Conservation (phyloP, 352 stramenopile genomes). For the Pythium dissotocum region DNA sequence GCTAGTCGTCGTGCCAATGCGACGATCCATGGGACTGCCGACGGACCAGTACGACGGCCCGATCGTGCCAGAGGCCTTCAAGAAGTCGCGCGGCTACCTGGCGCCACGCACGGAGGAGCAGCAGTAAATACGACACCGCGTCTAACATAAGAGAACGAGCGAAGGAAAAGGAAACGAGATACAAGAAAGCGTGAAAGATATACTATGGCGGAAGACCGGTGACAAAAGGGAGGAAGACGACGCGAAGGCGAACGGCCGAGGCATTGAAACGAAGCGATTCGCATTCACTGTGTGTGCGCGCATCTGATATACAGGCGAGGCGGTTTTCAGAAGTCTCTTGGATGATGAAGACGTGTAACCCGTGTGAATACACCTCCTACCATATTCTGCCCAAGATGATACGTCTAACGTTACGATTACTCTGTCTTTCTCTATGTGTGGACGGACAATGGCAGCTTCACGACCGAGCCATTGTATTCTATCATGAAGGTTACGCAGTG, state of each 20-base stretch:
- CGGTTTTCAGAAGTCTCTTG: not conserved
- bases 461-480: too few species aligned
- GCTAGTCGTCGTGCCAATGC: conserved; percentile 79
- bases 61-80: conserved; percentile 69
- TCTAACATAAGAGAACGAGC: not conserved
- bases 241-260: not conserved
- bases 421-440: not conserved
- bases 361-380: not conserved
- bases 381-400: not conserved
- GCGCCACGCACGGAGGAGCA: conserved; percentile 31
- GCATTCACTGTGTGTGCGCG: not conserved
- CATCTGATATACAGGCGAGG: not conserved
- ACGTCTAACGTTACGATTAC: not conserved
- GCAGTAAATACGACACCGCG: conserved; percentile 28
- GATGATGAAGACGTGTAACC: not conserved
- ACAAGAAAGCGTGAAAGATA: not conserved
- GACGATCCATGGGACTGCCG: conserved; percentile 80
- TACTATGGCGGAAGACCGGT: not conserved
- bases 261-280: too few species aligned
- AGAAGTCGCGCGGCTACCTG: conserved; percentile 77
- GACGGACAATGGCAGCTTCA: too few species aligned
- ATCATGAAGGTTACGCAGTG: not conserved
- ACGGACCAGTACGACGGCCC: conserved; percentile 91
- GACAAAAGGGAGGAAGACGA: not conserved
- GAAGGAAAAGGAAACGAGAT: not conserved